These are phyloP conservation scores for Tylopilus cervinicoccineus DNA, from an alignment of 768 basidiomycete genomes.

Conservation along the genomic window DNA sequence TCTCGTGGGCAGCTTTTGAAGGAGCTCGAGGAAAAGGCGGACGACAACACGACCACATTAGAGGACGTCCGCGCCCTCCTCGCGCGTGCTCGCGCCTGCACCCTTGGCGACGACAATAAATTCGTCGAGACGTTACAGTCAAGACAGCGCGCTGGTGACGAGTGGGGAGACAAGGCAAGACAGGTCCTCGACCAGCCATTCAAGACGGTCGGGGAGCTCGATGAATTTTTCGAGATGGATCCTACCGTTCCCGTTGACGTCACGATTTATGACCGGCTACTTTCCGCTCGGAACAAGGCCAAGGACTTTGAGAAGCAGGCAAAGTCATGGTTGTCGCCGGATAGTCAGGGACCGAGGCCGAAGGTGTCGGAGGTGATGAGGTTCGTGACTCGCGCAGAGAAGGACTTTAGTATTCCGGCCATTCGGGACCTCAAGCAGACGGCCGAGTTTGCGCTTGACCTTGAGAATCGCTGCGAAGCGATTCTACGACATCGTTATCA, in stretches of 20 bases:
- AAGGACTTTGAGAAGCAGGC: conserved; percentile 80
- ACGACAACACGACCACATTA: conserved; percentile 62
- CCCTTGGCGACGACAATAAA: conserved; percentile 59
- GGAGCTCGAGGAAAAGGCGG: conserved; percentile 71
- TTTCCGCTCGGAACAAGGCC: conserved; percentile 62
- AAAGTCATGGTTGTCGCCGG: conserved; percentile 61
- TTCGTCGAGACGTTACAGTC: conserved; percentile 60
- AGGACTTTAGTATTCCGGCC: conserved; percentile 69
- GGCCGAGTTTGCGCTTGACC: conserved; percentile 73
- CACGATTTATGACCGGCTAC: conserved; percentile 60
- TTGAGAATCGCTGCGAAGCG: conserved; percentile 71
- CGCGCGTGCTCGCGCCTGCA: conserved; percentile 64
- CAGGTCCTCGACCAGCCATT: conserved; percentile 60
- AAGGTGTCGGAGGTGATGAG: conserved; percentile 65
- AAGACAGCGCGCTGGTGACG: conserved; percentile 62
- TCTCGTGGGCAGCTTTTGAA: conserved; percentile 71
- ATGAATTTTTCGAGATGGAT: conserved; percentile 65
- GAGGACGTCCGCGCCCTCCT: conserved; percentile 76
- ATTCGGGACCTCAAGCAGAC: conserved; percentile 63
- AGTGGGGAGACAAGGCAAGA: conserved; percentile 75
- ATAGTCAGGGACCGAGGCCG: conserved; percentile 52
- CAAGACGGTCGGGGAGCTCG: conserved; percentile 74
- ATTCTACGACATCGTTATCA: conserved; percentile 64
- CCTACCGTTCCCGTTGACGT: conserved; percentile 66
- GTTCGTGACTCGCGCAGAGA: conserved; percentile 67